phyloP scores from a whole-genome alignment of 2,329 filamentous ascomycete species.

The Cordyceps cicadae region DNA sequence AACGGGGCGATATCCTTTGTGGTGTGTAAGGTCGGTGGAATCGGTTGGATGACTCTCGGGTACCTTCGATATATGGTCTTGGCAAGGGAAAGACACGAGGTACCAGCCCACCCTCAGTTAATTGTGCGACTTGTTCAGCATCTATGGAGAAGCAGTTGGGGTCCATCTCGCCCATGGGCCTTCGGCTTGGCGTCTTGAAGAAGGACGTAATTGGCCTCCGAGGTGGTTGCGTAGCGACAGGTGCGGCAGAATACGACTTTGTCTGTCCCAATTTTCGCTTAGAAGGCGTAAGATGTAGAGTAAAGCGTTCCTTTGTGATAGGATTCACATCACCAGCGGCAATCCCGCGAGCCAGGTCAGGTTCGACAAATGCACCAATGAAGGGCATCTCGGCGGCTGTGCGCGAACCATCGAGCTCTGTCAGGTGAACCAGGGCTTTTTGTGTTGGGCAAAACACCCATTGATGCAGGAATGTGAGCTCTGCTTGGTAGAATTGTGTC shows the following conservation, averaged over 20 bases:
- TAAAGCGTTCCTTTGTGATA: conserved; percentile 67
- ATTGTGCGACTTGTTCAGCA: conserved; percentile 35
- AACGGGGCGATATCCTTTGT: conserved; percentile 29
- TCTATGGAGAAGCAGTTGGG: conserved; percentile 52
- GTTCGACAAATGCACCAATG: conserved; percentile 66
- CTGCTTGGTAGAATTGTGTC: conserved; percentile 73
- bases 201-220: conserved; percentile 47
- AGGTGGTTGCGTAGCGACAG: conserved; percentile 19
- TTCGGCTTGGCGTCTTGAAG: conserved; percentile 42
- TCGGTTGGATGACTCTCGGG: conserved; percentile 13
- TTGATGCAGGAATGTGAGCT: conserved; percentile 88
- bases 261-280: conserved; percentile 35
- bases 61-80: conserved; percentile 44
- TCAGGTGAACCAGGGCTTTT: conserved; percentile 67
- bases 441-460: conserved; percentile 80
- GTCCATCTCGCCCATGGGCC: conserved; percentile 56
- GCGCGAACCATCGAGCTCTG: conserved; percentile 53
- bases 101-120: conserved; percentile 41
- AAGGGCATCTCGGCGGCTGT: conserved; percentile 66
- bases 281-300: conserved; percentile 32
- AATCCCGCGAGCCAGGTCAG: conserved; percentile 62
- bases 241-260: conserved; percentile 15
- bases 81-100: conserved; percentile 52
- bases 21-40: conserved; percentile 14
- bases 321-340: conserved; percentile 79